phyloP scores from a whole-genome alignment of 305 asterid species.

The Coffea humblotiana region DNA sequence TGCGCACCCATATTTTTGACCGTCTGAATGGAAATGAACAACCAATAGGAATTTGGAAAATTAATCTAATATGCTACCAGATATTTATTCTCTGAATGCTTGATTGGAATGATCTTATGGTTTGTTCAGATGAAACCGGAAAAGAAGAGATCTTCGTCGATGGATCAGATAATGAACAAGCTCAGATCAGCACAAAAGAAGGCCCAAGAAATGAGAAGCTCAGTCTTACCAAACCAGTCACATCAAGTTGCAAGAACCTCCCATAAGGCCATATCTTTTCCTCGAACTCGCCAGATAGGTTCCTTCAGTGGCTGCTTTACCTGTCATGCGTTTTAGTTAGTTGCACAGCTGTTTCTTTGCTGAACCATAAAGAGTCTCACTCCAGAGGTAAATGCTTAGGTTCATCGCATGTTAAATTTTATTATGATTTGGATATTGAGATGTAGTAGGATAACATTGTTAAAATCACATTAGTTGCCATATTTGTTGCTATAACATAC shows the following conservation, averaged over 20 bases:
- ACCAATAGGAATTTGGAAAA: background rate
- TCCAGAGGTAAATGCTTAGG: slow-evolving; percentile 9
- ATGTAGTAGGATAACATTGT: background rate
- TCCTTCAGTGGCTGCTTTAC: slow-evolving; percentile 89
- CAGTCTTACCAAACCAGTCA: slow-evolving; percentile 43
- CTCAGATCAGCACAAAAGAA: slow-evolving; percentile 82
- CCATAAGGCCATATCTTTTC: slow-evolving; percentile 57
- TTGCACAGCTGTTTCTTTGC: background rate
- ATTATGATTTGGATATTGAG: background rate
- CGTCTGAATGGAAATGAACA: slow-evolving; percentile 1
- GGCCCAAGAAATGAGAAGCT: slow-evolving; percentile 86
- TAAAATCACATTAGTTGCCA: background rate
- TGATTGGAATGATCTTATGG: slow-evolving; percentile 4
- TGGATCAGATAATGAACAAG: slow-evolving; percentile 88
- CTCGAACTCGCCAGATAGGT: slow-evolving; percentile 54
- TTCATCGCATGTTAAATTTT: background rate
- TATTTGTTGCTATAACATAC: background rate
- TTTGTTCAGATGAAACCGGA: slow-evolving; percentile 80
- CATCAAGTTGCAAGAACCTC: slow-evolving; percentile 44
- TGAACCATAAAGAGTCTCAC: slow-evolving; percentile 11
- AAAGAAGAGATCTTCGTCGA: slow-evolving; percentile 89
- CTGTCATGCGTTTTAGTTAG: slow-evolving; percentile 67
- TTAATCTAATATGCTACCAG: too few species aligned
- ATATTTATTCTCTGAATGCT: background rate
- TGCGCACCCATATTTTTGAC: background rate